These are phyloP conservation scores for Ilyonectria robusta DNA, from an alignment of 2,329 filamentous ascomycete genomes.

Conservation along the genomic window DNA sequence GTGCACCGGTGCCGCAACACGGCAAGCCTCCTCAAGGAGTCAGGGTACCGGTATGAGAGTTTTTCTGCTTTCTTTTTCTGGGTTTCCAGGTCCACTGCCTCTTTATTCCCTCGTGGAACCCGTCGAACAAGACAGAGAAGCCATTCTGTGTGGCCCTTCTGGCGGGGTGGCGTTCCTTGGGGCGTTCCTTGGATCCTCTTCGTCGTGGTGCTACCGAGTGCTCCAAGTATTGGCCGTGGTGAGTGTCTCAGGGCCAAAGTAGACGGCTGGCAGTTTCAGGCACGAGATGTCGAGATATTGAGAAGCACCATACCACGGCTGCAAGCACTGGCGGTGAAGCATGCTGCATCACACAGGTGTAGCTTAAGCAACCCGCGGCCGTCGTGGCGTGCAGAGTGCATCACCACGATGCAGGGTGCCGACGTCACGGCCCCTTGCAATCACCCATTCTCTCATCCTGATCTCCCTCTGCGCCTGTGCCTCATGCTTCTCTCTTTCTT, in stretches of 20 bases:
- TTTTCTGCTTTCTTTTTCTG: conserved; percentile 35
- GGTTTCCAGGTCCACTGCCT: conserved; percentile 25
- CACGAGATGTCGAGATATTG: neutral
- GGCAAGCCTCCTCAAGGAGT: conserved; percentile 35
- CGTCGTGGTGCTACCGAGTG: neutral
- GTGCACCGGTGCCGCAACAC: conserved; percentile 25
- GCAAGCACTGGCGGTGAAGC: conserved; percentile 27
- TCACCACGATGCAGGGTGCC: conserved; percentile 19
- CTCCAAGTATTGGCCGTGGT: neutral
- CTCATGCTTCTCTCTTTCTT: conserved; percentile 4
- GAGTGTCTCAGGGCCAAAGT: neutral
- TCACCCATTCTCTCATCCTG: neutral
- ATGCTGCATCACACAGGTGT: conserved; percentile 8
- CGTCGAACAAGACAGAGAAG: conserved; percentile 20
- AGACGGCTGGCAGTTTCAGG: neutral
- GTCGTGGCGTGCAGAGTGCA: conserved; percentile 14
- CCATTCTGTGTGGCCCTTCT: neutral
- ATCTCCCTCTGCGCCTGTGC: neutral
- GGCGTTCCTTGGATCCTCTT: neutral
- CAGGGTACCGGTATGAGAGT: conserved; percentile 26
- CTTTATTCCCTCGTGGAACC: conserved; percentile 31
- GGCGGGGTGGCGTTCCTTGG: neutral
- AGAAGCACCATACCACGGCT: neutral
- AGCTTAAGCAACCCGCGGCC: conserved; percentile 6
- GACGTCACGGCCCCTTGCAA: conserved; percentile 23